phyloP scores from a whole-genome alignment of 805 yeast genomes.

The Kuraishia ogatae region DNA sequence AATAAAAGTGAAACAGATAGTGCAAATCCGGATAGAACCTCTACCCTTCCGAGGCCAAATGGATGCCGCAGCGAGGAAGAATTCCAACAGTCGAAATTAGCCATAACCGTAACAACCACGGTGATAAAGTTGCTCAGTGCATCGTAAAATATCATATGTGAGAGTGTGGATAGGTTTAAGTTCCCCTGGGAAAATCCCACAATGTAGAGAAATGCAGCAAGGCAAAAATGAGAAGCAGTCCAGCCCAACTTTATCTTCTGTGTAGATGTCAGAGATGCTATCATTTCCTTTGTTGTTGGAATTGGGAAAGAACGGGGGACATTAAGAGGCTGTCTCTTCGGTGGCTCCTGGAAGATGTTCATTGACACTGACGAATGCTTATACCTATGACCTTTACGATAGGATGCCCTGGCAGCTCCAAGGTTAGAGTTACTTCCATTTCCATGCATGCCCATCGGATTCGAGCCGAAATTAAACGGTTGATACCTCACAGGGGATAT shows the following conservation, averaged over 20 bases:
- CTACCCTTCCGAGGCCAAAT: conserved; percentile 88
- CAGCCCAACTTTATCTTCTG: conserved; percentile 55
- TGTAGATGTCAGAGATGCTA: conserved; percentile 44
- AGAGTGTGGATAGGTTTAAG: conserved; percentile 61
- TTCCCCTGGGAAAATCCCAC: conserved; percentile 51
- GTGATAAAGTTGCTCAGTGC: conserved; percentile 66
- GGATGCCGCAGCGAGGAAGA: conserved; percentile 77
- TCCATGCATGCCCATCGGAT: conserved; percentile 22
- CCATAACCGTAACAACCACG: conserved; percentile 67
- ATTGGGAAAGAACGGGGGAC: conserved; percentile 62
- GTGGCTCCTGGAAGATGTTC: conserved; percentile 93
- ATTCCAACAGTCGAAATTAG: conserved; percentile 92
- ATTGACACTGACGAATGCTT: conserved; percentile 94
- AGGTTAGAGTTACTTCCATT: conserved; percentile 13
- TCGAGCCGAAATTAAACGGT: conserved; percentile 64
- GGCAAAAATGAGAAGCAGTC: conserved; percentile 46
- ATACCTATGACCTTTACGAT: conserved; percentile 89
- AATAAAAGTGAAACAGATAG: conserved; percentile 75
- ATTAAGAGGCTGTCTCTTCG: conserved; percentile 53
- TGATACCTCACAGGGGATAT: conserved; percentile 24
- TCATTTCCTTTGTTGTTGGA: conserved; percentile 60
- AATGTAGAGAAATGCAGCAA: conserved; percentile 48
- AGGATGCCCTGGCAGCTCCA: conserved; percentile 41
- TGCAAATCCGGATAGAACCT: conserved; percentile 83
- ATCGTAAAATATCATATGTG: conserved; percentile 85